Percentiles rank a stretch among this genome's conserved stretches.
Evolutionary conservation across 495 filamentous ascomycete species (phyloP).

Genomic region (Tuber melanosporum): DNA sequence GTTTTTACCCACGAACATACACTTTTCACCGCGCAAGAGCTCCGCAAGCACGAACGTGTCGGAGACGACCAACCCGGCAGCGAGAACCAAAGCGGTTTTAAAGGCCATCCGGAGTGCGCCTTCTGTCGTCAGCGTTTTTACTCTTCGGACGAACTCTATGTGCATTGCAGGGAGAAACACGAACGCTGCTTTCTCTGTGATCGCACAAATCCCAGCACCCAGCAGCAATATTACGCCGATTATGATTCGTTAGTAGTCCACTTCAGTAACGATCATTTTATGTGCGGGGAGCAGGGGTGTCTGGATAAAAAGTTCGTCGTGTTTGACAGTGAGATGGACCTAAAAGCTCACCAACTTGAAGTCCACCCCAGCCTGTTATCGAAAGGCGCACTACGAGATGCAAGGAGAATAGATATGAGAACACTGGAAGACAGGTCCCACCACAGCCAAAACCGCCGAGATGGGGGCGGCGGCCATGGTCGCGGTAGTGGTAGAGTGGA

Average conservation of each 20-base stretch:
- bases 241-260: slow-evolving; percentile 78
- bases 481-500: slow-evolving; percentile 64
- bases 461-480: slow-evolving; percentile 51
- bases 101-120: slow-evolving; percentile 86
- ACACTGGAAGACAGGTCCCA: slow-evolving; percentile 67
- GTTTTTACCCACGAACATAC: slow-evolving; percentile 98
- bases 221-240: slow-evolving; percentile 82
- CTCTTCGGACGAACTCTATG: slow-evolving; percentile 87
- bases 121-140: slow-evolving; percentile 93
- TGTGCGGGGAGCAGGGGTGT: slow-evolving; percentile 78
- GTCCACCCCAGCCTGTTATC: slow-evolving; percentile 67
- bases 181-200: slow-evolving; percentile 96
- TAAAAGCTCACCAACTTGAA: slow-evolving; percentile 80
- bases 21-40: slow-evolving; percentile 73
- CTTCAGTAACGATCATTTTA: slow-evolving; percentile 79
- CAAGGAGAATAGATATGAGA: slow-evolving; percentile 77
- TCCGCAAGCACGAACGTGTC: slow-evolving; percentile 78
- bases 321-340: slow-evolving; percentile 85
- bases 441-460: slow-evolving; percentile 58
- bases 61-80: slow-evolving; percentile 90
- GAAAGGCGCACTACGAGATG: slow-evolving; percentile 79
- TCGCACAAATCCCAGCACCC: slow-evolving; percentile 55
- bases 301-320: slow-evolving; percentile 97
- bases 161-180: slow-evolving; percentile 85
- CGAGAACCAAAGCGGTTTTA: slow-evolving; percentile 89